Evolutionary conservation across 2,329 filamentous ascomycete species (phyloP), one percentile per base, ranked within the genome.

Genomic region (Colletotrichum lentis): DNA sequence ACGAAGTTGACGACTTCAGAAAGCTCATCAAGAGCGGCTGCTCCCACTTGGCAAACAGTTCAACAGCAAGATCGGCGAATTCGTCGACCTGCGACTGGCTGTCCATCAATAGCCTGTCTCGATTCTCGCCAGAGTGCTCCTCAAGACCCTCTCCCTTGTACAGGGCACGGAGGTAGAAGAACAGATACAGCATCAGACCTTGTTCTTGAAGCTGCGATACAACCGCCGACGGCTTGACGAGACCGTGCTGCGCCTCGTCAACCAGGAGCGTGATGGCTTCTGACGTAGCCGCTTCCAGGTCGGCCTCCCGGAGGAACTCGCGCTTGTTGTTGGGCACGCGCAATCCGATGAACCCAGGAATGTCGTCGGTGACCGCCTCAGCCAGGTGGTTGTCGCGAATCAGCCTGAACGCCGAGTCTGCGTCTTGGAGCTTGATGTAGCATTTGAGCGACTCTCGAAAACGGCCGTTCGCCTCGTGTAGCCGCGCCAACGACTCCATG

Each of bases 381-480:
- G 96, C 89, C n/a, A 99, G 85, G 76, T 97, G 94, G 73, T 93
- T 91, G 46, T 97, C 92, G 69, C 89, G 88, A 73, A 99, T 96
- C 67, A 99, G 80, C 14, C 86, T 83, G 86, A 99, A 95, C 0
- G 93, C 92, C 11, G 91, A 90, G 75, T 98, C 94, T 0, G 94
- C 94, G 79, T 99, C 93, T 75, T 97, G 94, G 3, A 98, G 86
- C 70, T 88, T 90, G 75, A 99, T 96, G 76, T 96, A 97, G 78
- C 91, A 96, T 74, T 88, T 90, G 52, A 99, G 82, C 1, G 96
- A 95, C 75, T 98, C 94, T 63, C 91, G 86, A 71, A 92, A 90
- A 64, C 92, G 89, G 0, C 93, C 92, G 72, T 90, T 91, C 10
- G 92, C 91, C 64, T 97, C 88, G 75, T 95, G 93, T 18, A 99